Evolutionary conservation across 2,329 filamentous ascomycete species (phyloP), one percentile per base, ranked within the genome.

Genomic region (Juglanconis oblonga): DNA sequence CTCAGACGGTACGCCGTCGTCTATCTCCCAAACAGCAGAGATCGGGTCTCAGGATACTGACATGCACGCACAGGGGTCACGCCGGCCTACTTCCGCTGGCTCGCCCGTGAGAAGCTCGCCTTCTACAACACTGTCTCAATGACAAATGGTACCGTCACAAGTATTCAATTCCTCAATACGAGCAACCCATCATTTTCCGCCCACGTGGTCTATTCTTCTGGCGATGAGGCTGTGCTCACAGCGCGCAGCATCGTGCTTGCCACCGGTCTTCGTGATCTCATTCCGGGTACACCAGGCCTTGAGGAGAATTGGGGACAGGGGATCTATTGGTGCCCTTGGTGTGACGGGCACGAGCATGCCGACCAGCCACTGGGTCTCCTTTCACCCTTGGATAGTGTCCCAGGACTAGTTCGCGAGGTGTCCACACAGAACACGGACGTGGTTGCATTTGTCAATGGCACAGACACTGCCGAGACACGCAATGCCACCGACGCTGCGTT

Each of bases 281-380:
- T 87, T 2, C 83, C 85, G 1, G 29, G 60, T 0, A 86, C 83
- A 0, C 83, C 84, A 0, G 85, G 85, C 0, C 57, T 87, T 0
- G 36, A 64, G 7, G 80, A 85, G 57, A 80, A 78, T 66, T 87
- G 81, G 78, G 84, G 82, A 52, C 76, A 81, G 61, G 85, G 85
- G 5, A 79, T 87, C 55, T 87, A 74, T 72, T 87, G 84, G 83
- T 87, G 85, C 57, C 83, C 84, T 0, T 87, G 85, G 85, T 87
- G 85, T 63, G 85, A 87, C 66, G 85, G 85, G 11, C 76, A 81
- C 64, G 85, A 87, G 70, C 83, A 87, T 68, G 80, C 79, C 0
- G 82, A 86, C 66, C 83, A 87, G 62, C 61, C 77, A 0, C 75
- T 87, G 1, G 84, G 84, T 1, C 74, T 87, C 38, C 68, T 88